Percentiles rank a stretch among this genome's conserved stretches.
These are phyloP conservation scores for Metschnikowia reukaufii DNA, from an alignment of 805 yeast genomes.

Conservation along the genomic window DNA sequence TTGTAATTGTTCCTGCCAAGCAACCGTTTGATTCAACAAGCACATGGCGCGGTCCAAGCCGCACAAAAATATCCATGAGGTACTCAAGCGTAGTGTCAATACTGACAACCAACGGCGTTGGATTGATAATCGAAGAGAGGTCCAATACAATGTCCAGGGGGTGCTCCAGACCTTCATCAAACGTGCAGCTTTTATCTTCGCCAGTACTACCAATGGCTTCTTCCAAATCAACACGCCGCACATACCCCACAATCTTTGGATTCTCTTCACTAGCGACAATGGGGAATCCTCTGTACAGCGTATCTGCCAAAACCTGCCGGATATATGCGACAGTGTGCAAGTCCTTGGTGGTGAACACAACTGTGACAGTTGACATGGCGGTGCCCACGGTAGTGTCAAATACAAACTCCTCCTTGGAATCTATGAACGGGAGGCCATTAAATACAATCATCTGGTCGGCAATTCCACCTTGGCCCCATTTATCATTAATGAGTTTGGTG, in stretches of 20 bases:
- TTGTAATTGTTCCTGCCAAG: conserved; percentile 73
- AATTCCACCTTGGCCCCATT: conserved; percentile 79
- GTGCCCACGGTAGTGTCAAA: conserved; percentile 48
- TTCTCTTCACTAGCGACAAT: conserved; percentile 41
- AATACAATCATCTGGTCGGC: conserved; percentile 93
- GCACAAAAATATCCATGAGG: conserved; percentile 66
- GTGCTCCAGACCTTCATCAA: conserved; percentile 6
- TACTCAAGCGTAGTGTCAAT: conserved; percentile 56
- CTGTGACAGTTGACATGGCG: conserved; percentile 57
- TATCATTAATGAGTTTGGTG: conserved; percentile 76
- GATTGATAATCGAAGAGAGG: conserved; percentile 41
- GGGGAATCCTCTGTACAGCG: conserved; percentile 52
- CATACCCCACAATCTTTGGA: conserved; percentile 46
- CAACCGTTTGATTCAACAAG: conserved; percentile 62
- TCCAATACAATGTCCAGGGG: conserved; percentile 15
- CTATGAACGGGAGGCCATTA: conserved; percentile 84
- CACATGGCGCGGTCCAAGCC: conserved; percentile 76
- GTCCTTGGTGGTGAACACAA: conserved; percentile 37
- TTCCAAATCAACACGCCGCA: conserved; percentile 42
- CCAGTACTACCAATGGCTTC: conserved; percentile 7
- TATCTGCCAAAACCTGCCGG: conserved; percentile 31
- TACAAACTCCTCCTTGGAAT: conserved; percentile 63
- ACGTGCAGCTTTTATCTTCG: conserved; percentile 19
- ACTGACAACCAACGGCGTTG: conserved; percentile 62
- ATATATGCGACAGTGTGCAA: conserved; percentile 34